These are phyloP conservation scores for Aleurites moluccanus DNA, from an alignment of 441 rosid species.

Conservation along the genomic window DNA sequence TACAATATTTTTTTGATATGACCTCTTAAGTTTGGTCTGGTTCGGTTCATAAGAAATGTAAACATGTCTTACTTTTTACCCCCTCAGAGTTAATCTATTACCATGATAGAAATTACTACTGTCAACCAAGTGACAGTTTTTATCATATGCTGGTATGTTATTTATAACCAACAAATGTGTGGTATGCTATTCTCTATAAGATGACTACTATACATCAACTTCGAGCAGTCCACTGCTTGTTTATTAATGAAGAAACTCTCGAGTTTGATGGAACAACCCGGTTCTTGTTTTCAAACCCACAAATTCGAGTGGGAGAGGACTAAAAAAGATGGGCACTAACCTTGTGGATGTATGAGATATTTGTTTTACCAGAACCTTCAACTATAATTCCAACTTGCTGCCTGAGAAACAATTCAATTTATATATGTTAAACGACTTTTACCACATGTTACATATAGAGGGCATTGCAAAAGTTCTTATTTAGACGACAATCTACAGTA, in stretches of 20 bases:
- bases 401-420: slow-evolving; percentile 48
- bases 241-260: neutral
- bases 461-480: neutral
- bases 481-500: neutral
- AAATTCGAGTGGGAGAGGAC: slow-evolving; percentile 1
- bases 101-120: neutral
- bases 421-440: neutral
- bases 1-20: neutral
- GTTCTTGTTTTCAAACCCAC: neutral
- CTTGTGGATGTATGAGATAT: slow-evolving; percentile 79
- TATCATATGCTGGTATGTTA: neutral
- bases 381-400: slow-evolving; percentile 92
- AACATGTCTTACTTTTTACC: neutral
- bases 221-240: neutral
- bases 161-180: neutral
- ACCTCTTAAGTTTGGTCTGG: neutral
- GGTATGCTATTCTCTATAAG: neutral
- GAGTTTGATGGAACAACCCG: neutral
- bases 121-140: neutral
- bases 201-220: neutral
- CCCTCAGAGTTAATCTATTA: neutral
- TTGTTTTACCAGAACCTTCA: slow-evolving; percentile 83
- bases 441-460: neutral
- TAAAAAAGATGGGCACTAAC: slow-evolving; percentile 35
- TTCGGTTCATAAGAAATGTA: neutral